phyloP scores from a whole-genome alignment of 1,284 basidiomycete genomes.

The Ceratobasidium theobromae region DNA sequence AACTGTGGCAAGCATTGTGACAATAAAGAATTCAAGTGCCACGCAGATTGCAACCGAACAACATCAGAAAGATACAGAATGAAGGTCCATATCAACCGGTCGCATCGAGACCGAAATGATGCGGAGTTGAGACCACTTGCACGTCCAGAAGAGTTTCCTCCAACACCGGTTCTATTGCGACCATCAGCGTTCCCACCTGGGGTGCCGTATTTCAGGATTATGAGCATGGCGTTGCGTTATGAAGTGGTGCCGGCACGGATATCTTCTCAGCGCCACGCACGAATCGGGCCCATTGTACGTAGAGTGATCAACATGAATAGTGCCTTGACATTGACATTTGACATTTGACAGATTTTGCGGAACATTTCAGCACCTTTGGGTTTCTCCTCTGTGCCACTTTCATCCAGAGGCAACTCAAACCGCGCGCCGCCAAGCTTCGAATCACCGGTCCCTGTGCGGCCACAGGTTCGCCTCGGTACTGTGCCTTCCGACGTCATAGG shows the following conservation, averaged over 20 bases:
- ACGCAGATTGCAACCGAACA: conserved; percentile 2
- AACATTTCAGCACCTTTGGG: conserved; percentile 1
- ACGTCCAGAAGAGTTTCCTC: conserved; percentile 4
- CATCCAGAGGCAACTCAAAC: background rate
- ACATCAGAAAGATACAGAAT: conserved; percentile 1
- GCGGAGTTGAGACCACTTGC: conserved; percentile 3
- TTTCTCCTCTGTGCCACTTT: background rate
- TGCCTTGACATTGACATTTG: background rate
- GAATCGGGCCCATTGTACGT: conserved; percentile 12
- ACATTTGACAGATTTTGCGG: background rate
- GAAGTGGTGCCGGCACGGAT: background rate
- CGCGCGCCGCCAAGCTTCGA: background rate
- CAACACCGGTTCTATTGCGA: background rate
- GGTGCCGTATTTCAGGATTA: conserved; percentile 25
- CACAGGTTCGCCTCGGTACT: conserved; percentile 2
- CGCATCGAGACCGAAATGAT: background rate
- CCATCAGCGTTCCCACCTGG: conserved; percentile 6
- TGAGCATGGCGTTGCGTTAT: conserved; percentile 14
- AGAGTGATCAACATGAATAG: background rate
- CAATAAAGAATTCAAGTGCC: background rate
- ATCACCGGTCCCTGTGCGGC: background rate
- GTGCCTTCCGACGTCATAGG: conserved; percentile 5
- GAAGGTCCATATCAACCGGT: conserved; percentile 3
- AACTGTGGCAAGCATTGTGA: background rate
- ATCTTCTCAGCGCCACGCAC: conserved; percentile 3